Conservation (phyloP, 2,329 filamentous ascomycete species). For the Colletotrichum sp. region DNA sequence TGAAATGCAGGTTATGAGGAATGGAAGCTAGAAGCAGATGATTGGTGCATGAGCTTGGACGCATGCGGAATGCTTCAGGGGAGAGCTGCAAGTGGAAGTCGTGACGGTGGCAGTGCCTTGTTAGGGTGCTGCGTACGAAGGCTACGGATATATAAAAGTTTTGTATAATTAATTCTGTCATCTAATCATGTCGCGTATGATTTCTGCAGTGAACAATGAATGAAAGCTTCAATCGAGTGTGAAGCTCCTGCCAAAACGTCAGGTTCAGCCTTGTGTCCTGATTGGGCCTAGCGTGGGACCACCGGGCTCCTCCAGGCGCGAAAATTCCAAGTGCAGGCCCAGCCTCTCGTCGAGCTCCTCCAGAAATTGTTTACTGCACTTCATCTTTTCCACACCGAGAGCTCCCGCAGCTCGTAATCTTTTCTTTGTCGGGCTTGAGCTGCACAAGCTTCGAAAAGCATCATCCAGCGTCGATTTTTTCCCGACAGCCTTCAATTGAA, state of each 20-base stretch:
- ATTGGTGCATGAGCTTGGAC: neutral
- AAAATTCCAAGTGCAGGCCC: slow-evolving; percentile 39
- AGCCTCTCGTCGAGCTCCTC: slow-evolving; percentile 32
- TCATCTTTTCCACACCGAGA: slow-evolving; percentile 11
- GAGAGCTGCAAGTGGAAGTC: neutral
- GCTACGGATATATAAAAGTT: neutral
- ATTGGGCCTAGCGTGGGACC: slow-evolving; percentile 37
- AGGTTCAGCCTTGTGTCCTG: slow-evolving; percentile 35
- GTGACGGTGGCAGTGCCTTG: neutral
- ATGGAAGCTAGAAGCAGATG: neutral
- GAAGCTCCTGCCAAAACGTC: neutral
- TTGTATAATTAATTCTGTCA: neutral
- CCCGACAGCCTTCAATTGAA: slow-evolving; percentile 1
- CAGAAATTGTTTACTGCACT: slow-evolving; percentile 35
- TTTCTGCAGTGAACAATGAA: neutral
- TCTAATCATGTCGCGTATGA: neutral
- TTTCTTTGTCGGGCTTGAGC: slow-evolving; percentile 4
- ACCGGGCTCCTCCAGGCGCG: slow-evolving; percentile 26
- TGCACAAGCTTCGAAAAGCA: neutral
- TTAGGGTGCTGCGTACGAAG: neutral
- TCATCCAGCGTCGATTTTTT: neutral
- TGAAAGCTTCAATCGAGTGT: neutral
- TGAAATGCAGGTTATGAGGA: accelerated
- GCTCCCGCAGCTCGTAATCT: slow-evolving; percentile 12
- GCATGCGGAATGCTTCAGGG: neutral